These are phyloP conservation scores for Cyberlindnera maritima DNA, from an alignment of 805 yeast genomes.

Conservation along the genomic window DNA sequence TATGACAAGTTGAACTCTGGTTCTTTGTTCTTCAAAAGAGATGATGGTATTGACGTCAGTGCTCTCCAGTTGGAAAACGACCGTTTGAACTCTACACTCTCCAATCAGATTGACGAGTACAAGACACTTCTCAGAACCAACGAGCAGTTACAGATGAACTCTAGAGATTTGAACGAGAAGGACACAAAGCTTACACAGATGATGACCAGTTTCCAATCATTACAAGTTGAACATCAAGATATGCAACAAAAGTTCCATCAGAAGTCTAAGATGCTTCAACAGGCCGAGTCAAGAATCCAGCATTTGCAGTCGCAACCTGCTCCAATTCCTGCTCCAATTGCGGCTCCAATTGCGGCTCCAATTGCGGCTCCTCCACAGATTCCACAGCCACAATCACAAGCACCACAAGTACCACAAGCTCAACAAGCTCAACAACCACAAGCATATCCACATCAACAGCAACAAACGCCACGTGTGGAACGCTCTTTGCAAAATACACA, in stretches of 20 bases:
- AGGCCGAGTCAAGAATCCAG: slow-evolving; percentile 8
- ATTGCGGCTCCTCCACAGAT: slow-evolving; percentile 2
- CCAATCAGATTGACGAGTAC: slow-evolving; percentile 12
- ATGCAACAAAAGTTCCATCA: slow-evolving; percentile 12
- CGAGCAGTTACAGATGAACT: slow-evolving; percentile 9
- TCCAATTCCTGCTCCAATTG: slow-evolving; percentile 1
- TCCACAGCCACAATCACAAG: neutral
- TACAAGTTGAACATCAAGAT: slow-evolving; percentile 13
- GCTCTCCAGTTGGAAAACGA: slow-evolving; percentile 8
- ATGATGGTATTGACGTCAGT: slow-evolving; percentile 11
- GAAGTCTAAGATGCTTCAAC: slow-evolving; percentile 9
- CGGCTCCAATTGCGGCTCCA: neutral
- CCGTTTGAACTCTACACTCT: slow-evolving; percentile 4
- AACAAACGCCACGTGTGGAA: neutral
- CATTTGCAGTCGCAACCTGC: slow-evolving; percentile 11
- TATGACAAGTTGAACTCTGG: slow-evolving; percentile 34
- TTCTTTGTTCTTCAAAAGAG: slow-evolving; percentile 27
- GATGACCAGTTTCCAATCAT: slow-evolving; percentile 3
- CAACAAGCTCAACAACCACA: neutral
- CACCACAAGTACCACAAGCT: neutral
- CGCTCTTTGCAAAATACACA: neutral
- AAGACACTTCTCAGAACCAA: slow-evolving; percentile 8
- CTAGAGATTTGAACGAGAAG: slow-evolving; percentile 3
- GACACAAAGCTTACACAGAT: slow-evolving; percentile 7
- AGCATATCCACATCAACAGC: slow-evolving; percentile 7